Percentiles rank a stretch among this genome's conserved stretches.
Conservation (phyloP, 2,329 filamentous ascomycete species). For the Chaetomium olivaceum region DNA sequence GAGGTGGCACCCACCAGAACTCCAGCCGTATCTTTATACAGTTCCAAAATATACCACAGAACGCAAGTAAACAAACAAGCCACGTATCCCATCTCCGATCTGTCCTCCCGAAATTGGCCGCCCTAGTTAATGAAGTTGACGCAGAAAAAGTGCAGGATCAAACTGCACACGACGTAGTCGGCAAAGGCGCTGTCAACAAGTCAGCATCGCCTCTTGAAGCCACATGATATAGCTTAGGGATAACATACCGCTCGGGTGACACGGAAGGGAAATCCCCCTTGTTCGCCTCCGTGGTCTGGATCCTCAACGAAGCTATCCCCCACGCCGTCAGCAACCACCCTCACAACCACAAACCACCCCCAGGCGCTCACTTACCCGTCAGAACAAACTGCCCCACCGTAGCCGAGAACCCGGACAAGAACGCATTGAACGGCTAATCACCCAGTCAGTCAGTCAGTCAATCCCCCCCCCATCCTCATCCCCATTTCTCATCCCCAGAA, state of each 20-base stretch:
- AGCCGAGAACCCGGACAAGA: slow-evolving; percentile 90
- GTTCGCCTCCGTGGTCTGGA: slow-evolving; percentile 86
- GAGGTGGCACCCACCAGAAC: slow-evolving; percentile 11
- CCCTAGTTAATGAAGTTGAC: slow-evolving; percentile 97
- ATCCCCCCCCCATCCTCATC: too few species aligned
- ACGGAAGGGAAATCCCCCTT: slow-evolving; percentile 73
- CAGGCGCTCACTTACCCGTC: slow-evolving; percentile 62
- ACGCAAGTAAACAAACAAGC: slow-evolving; percentile 6
- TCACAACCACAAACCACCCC: background rate
- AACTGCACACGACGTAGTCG: slow-evolving; percentile 90
- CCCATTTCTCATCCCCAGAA: background rate
- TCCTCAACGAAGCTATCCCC: slow-evolving; percentile 67
- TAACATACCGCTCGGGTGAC: slow-evolving; percentile 73
- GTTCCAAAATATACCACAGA: slow-evolving; percentile 18
- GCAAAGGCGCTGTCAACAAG: slow-evolving; percentile 73
- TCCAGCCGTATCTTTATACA: slow-evolving; percentile 21
- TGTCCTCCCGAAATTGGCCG: background rate
- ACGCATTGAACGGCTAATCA: slow-evolving; percentile 93
- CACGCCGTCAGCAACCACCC: background rate
- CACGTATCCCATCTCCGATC: slow-evolving; percentile 4
- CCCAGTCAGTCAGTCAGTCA: background rate
- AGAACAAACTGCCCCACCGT: slow-evolving; percentile 98
- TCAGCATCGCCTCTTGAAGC: background rate
- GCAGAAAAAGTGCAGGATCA: slow-evolving; percentile 98
- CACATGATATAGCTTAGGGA: background rate